A percentile compares a stretch with the other conserved stretches of the same genome.
These are phyloP conservation scores for Rhytidiadelphus loreus DNA, from an alignment of 225 moss, liverwort and hornwort species.

Conservation along the genomic window DNA sequence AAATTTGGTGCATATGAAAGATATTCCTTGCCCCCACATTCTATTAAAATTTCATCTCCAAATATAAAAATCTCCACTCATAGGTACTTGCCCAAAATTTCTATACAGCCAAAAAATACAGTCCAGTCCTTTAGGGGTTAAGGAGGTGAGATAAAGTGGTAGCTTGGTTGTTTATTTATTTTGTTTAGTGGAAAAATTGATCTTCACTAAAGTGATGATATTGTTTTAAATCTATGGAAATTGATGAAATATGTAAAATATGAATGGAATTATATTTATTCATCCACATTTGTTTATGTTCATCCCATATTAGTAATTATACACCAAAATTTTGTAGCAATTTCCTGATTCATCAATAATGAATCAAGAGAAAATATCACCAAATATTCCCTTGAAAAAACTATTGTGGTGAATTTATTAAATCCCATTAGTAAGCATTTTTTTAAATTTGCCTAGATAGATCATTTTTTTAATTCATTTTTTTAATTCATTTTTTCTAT, in stretches of 20 bases:
- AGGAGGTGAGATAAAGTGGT: too few relatives aligned
- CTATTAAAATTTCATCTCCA: too few relatives aligned
- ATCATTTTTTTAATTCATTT: not conserved
- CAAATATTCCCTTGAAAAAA: accelerated
- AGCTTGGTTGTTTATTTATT: too few relatives aligned
- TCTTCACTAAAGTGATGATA: too few relatives aligned
- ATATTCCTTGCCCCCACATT: too few relatives aligned
- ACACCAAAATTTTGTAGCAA: not conserved
- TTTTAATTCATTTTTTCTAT: not conserved
- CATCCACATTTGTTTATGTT: not conserved
- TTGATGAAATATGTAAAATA: not conserved
- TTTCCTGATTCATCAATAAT: not conserved
- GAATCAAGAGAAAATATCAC: not conserved
- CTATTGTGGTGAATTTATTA: not conserved
- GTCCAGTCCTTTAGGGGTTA: too few relatives aligned
- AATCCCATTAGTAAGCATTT: not conserved
- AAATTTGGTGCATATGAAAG: too few relatives aligned
- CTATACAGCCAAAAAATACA: too few relatives aligned
- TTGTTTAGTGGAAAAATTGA: not conserved
- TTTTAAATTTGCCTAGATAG: not conserved
- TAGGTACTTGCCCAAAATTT: too few relatives aligned
- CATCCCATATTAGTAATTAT: accelerated
- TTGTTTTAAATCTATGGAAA: too few relatives aligned
- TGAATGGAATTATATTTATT: too few relatives aligned
- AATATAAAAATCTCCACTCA: too few relatives aligned